Conservation (phyloP, 2,329 filamentous ascomycete genomes). For the Thelonectria rubi region DNA sequence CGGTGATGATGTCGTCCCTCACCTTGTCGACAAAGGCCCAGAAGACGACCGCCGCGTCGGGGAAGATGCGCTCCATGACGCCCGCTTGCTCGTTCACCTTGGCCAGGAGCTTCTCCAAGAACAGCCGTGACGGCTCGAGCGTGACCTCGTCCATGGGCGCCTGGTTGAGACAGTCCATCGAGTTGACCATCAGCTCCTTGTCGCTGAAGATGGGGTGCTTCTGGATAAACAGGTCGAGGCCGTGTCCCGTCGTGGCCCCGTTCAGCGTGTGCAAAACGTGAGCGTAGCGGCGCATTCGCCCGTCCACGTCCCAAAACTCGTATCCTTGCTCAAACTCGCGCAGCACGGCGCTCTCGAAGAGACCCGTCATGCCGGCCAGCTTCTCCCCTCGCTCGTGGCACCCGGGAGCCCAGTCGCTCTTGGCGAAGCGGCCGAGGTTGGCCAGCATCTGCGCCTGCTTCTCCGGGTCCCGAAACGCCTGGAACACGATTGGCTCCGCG, state of each 20-base stretch:
- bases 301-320: slow-evolving; percentile 86
- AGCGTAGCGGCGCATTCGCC: slow-evolving; percentile 88
- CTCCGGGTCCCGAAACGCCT: slow-evolving; percentile 86
- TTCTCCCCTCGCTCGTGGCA: slow-evolving; percentile 76
- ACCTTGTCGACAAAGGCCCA: slow-evolving; percentile 83
- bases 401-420: slow-evolving; percentile 81
- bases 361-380: slow-evolving; percentile 75
- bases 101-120: slow-evolving; percentile 78
- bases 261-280: slow-evolving; percentile 85
- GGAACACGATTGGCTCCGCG: slow-evolving; percentile 85
- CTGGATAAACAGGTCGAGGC: slow-evolving; percentile 83
- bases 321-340: slow-evolving; percentile 94
- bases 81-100: slow-evolving; percentile 84
- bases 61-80: slow-evolving; percentile 85
- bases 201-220: slow-evolving; percentile 87
- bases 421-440: slow-evolving; percentile 80
- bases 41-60: slow-evolving; percentile 74
- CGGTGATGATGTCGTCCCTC: slow-evolving; percentile 83
- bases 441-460: slow-evolving; percentile 89
- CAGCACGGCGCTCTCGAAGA: slow-evolving; percentile 91
- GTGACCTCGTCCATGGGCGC: slow-evolving; percentile 73
- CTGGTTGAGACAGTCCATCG: slow-evolving; percentile 83
- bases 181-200: slow-evolving; percentile 70
- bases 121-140: slow-evolving; percentile 80
- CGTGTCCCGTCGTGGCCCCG: slow-evolving; percentile 72